Conservation (phyloP, 495 filamentous ascomycete genomes). For the Ascodesmis nigricans region DNA sequence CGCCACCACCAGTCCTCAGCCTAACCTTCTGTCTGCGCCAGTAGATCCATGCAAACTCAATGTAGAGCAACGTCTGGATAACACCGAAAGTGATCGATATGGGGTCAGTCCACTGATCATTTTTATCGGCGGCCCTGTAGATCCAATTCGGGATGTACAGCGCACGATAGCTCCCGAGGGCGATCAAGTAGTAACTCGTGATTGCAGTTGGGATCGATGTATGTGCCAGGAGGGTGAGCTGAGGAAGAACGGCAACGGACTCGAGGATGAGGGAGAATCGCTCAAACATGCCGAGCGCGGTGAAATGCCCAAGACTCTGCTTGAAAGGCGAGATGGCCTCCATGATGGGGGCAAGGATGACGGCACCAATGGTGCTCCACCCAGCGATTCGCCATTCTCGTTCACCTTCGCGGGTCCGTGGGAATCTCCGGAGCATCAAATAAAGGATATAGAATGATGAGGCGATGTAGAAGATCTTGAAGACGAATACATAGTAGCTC, state of each 20-base stretch:
- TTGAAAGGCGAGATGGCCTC: conserved; percentile 23
- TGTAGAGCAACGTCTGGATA: conserved; percentile 72
- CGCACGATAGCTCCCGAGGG: conserved; percentile 70
- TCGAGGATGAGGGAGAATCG: conserved; percentile 72
- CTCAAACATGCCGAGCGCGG: conserved; percentile 34
- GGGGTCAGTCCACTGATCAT: conserved; percentile 40
- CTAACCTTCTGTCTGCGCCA: conserved; percentile 84
- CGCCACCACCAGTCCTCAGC: conserved; percentile 56
- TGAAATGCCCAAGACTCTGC: neutral
- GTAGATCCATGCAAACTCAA: conserved; percentile 96
- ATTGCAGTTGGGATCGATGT: conserved; percentile 91
- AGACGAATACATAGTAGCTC: conserved; percentile 39
- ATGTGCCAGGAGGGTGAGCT: conserved; percentile 75
- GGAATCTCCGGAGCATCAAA: conserved; percentile 67
- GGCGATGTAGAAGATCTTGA: conserved; percentile 71
- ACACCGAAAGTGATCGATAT: conserved; percentile 64
- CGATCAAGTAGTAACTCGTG: conserved; percentile 77
- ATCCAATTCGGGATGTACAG: conserved; percentile 93
- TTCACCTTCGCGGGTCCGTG: conserved; percentile 74
- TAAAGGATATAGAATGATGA: conserved; percentile 73
- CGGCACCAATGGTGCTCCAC: conserved; percentile 35
- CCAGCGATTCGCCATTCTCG: conserved; percentile 71
- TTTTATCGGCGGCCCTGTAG: conserved; percentile 26
- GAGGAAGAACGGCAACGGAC: conserved; percentile 72
- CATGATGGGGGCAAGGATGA: conserved; percentile 43